Base-by-base conservation (phyloP, 2,329 filamentous ascomycete genomes). In the Parafenestella ontariensis region DNA sequence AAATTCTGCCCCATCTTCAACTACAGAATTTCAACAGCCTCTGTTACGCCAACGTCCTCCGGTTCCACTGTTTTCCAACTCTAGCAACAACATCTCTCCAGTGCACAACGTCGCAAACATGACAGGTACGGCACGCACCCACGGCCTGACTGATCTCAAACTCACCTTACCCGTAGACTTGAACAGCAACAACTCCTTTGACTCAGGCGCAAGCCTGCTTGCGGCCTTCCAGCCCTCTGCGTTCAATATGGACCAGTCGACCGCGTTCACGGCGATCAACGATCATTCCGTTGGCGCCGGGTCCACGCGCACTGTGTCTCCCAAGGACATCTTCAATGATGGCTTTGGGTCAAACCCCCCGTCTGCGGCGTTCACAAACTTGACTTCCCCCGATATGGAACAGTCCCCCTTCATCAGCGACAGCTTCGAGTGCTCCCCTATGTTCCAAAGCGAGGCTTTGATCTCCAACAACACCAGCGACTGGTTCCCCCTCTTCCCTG, bases 311-410 rank as follows among this genome's bases (percentile, higher is more conserved):
- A 96, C 92, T 37, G 85, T 96, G 58, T 96, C 92, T 58, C 92
- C 92, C 18, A 88, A 90, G 76, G 92, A 96, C 69, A 82, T 96
- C 62, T 81, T 93, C 66, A 85, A 87, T 64, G 86, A 90, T 68
- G 81, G 84, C 54, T 86, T 87, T 69, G 81, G 86, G 71, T 96
- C 91, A 58, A 87, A 91, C 33, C 92, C 92, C 26, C 91, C 91
- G 70, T 96, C 92, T 2, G 84, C 88, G 42, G 87, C 90, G 29
- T 87, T 95, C 71, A 96, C 92, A 31, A 87, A 92, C 60, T 72
- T 96, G 76, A 96, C 92, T 52, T 95, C 92, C 56, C 92, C 92
- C 40, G 79, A 79, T 62, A 91, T 89, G n/a, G 82, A 90, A 71
- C 90, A 88, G 67, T 96, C 91, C 47, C 91, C 91, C 10, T 89